phyloP scores from a whole-genome alignment of 73 alveolate species.

The Tetrahymena borealis region DNA sequence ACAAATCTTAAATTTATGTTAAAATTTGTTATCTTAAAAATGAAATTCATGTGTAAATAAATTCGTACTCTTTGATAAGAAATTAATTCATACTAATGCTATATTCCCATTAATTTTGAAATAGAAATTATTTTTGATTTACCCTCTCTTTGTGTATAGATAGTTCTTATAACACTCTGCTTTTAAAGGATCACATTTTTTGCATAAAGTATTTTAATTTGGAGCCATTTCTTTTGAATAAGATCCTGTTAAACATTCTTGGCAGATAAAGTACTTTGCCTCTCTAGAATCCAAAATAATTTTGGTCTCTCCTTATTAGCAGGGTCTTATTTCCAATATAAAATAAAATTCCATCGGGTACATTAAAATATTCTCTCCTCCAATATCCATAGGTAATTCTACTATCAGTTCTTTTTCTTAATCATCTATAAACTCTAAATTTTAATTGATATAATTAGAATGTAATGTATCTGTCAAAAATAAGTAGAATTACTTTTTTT shows the following conservation, averaged over 20 bases:
- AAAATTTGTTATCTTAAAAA: too few relatives aligned
- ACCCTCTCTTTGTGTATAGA: neutral
- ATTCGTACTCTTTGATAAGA: too few relatives aligned
- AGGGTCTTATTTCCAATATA: neutral
- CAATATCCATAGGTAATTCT: neutral
- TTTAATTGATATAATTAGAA: too few relatives aligned
- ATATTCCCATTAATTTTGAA: too few relatives aligned
- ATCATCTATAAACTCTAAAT: neutral
- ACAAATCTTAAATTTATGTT: too few relatives aligned
- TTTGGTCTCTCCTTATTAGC: neutral
- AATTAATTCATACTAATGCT: too few relatives aligned
- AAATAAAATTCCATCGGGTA: neutral
- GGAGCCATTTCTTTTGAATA: neutral
- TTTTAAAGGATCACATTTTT: neutral
- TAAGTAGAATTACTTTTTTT: neutral
- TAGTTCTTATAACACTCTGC: neutral
- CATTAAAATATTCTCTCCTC: neutral
- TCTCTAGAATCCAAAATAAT: neutral
- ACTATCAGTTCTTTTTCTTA: too few relatives aligned
- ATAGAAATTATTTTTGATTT: too few relatives aligned
- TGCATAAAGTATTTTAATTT: neutral
- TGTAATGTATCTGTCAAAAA: too few relatives aligned
- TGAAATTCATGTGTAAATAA: too few relatives aligned
- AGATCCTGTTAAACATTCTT: neutral
- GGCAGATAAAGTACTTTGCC: neutral